A percentile compares a stretch with the other conserved stretches of the same genome.
phyloP scores from a whole-genome alignment of 179 eudicot species.

The Sideroxylon spinosum region DNA sequence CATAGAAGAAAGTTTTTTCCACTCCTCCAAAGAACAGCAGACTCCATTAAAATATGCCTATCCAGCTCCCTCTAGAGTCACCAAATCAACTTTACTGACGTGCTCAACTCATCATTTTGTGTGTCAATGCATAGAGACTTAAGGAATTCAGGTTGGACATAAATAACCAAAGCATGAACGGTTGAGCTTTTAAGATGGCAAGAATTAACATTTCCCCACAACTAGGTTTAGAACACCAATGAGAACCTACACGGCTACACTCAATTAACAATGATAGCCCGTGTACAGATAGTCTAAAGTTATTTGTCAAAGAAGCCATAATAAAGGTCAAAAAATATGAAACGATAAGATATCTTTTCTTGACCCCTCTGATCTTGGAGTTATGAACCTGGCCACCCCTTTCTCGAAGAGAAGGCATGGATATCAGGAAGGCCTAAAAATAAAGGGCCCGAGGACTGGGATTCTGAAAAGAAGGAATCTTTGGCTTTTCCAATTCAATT shows the following conservation, averaged over 20 bases:
- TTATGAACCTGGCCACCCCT: no score
- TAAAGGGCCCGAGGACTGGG: no score
- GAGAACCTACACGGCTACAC: not conserved
- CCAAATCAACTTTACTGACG: no score
- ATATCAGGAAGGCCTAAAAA: no score
- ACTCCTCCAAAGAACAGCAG: not conserved
- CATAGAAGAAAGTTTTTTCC: not conserved
- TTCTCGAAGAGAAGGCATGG: no score
- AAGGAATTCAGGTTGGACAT: not conserved
- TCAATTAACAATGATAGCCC: not conserved
- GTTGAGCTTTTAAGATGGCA: not conserved
- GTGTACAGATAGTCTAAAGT: not conserved
- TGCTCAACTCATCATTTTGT: not conserved
- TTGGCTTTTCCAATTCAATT: no score
- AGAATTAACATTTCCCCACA: not conserved
- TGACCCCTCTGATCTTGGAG: no score
- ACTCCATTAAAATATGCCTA: no score
- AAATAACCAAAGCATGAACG: not conserved
- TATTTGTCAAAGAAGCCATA: not conserved
- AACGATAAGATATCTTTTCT: not conserved
- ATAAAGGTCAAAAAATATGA: not conserved
- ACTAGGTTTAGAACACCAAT: not conserved
- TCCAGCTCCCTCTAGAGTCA: no score
- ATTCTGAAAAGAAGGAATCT: no score
- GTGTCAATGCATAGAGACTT: not conserved